These are phyloP conservation scores for Anisodus acutangulus DNA, from an alignment of 257 asterid genomes.

Conservation along the genomic window DNA sequence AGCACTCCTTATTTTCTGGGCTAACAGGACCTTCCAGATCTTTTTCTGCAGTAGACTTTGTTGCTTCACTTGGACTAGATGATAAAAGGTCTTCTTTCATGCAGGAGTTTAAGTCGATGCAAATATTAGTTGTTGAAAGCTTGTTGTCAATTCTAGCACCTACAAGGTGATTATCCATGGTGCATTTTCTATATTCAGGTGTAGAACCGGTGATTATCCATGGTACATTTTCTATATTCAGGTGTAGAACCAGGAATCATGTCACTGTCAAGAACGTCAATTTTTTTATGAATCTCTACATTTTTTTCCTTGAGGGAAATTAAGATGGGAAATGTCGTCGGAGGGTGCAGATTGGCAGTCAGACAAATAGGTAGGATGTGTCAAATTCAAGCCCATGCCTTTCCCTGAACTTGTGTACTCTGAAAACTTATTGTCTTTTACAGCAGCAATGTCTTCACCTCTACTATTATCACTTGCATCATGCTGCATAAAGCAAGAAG, in stretches of 20 bases:
- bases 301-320: slow-evolving; percentile 27
- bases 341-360: slow-evolving; percentile 28
- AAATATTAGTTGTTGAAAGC: slow-evolving; percentile 31
- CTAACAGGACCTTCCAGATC: slow-evolving; percentile 58
- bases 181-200: slow-evolving; percentile 22
- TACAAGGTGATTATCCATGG: slow-evolving; percentile 28
- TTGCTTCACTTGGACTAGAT: slow-evolving; percentile 17
- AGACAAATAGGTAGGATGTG: slow-evolving; percentile 42
- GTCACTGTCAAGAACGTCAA: slow-evolving; percentile 25
- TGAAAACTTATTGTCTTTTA: slow-evolving; percentile 37
- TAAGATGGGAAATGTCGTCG: neutral
- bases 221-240: slow-evolving; percentile 24
- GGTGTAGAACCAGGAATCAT: slow-evolving; percentile 23
- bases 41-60: slow-evolving; percentile 29
- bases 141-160: slow-evolving; percentile 31
- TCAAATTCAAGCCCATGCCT: slow-evolving; percentile 52
- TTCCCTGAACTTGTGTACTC: slow-evolving; percentile 32
- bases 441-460: slow-evolving; percentile 25
- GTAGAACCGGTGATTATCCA: slow-evolving; percentile 31
- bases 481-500: neutral
- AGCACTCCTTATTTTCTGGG: slow-evolving; percentile 63
- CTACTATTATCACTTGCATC: slow-evolving; percentile 20
- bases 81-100: slow-evolving; percentile 36
- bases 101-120: slow-evolving; percentile 43
- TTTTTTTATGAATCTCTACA: slow-evolving; percentile 19